Percentiles rank a stretch among this genome's conserved stretches.
Conservation (phyloP, 192 early-diverging fungal genomes). For the Rhizoclosmatium sp. region DNA sequence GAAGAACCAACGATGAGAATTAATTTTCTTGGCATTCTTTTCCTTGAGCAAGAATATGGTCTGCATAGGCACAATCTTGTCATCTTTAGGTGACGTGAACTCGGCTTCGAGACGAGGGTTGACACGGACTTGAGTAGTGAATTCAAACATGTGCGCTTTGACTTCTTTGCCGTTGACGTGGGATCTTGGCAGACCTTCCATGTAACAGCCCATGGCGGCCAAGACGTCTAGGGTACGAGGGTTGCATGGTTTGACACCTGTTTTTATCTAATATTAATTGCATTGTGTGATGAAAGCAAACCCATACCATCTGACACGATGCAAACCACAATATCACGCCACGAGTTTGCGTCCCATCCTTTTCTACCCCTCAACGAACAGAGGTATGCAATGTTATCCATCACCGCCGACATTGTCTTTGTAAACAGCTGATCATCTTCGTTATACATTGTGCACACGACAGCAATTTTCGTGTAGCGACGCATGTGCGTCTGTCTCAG, state of each 20-base stretch:
- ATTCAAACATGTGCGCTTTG: constrained; percentile 65
- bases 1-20: constrained; percentile 77
- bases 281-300: constrained; percentile 36
- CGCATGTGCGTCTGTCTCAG: constrained; percentile 62
- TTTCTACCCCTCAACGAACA: constrained; percentile 44
- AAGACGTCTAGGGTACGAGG: constrained; percentile 75
- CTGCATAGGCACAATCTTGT: constrained; percentile 37
- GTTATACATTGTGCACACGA: constrained; percentile 60
- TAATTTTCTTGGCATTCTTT: constrained; percentile 70
- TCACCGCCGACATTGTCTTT: constrained; percentile 68
- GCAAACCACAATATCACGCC: constrained; percentile 76
- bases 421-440: constrained; percentile 70
- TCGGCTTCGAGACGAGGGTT: constrained; percentile 41
- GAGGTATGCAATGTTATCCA: constrained; percentile 72
- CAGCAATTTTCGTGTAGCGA: constrained; percentile 70
- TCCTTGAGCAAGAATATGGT: constrained; percentile 65
- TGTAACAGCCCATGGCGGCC: constrained; percentile 71
- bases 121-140: constrained; percentile 54
- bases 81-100: constrained; percentile 27
- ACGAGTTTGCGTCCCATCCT: constrained; percentile 72
- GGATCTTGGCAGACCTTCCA: constrained; percentile 53
- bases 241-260: constrained; percentile 40
- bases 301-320: constrained; percentile 77
- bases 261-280: constrained; percentile 19
- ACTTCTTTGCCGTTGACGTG: constrained; percentile 56